Conservation (phyloP, 2,329 filamentous ascomycete species). For the Penicillium vulpinum region DNA sequence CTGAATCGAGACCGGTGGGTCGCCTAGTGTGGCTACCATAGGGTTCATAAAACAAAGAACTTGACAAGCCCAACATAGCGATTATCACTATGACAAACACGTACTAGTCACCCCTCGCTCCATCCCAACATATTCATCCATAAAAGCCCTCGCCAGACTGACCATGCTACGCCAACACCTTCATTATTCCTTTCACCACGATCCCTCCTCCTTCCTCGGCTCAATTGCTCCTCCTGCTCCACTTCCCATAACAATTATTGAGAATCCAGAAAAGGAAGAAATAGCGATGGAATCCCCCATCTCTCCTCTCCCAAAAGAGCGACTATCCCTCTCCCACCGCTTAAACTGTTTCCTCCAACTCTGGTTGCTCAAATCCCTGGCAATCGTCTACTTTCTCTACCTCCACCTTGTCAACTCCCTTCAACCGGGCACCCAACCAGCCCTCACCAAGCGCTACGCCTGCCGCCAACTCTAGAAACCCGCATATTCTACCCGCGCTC, state of each 20-base stretch:
- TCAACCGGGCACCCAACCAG: not conserved
- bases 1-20: not conserved
- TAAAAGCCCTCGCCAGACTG: not conserved
- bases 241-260: not conserved
- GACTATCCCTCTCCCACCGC: conserved; percentile 15
- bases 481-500: conserved; percentile 3
- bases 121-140: not conserved
- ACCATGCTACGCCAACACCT: not conserved
- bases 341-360: conserved; percentile 23
- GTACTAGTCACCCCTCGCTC: not conserved
- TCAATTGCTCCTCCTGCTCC: too few species aligned
- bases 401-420: conserved; percentile 11
- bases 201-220: too few species aligned
- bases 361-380: conserved; percentile 21
- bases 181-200: not conserved
- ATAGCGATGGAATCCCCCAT: not conserved
- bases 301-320: conserved; percentile 16
- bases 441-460: not conserved
- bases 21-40: not conserved
- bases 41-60: not conserved
- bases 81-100: not conserved
- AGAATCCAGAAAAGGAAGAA: not conserved
- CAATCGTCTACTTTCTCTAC: conserved; percentile 11
- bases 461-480: not conserved
- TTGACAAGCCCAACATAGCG: not conserved